phyloP scores from a whole-genome alignment of 176 grass and related monocot genomes.

The Musa acuminata region DNA sequence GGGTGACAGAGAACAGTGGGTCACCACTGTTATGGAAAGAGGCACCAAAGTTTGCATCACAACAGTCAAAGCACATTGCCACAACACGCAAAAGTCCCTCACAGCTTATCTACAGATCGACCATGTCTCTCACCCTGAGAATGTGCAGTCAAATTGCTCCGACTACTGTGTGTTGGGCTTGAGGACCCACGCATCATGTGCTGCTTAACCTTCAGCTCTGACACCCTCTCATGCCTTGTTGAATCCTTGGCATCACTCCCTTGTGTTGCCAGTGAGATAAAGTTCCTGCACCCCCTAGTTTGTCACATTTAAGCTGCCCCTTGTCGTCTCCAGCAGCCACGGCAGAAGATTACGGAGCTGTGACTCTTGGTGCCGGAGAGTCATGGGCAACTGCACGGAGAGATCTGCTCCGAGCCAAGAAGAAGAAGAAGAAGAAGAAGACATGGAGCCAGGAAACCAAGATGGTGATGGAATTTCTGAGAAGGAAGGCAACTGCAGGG shows the following conservation, averaged over 20 bases:
- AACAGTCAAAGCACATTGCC: no score
- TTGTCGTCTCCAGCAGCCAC: background rate
- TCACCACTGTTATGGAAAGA: background rate
- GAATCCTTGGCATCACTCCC: background rate
- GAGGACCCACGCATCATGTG: background rate
- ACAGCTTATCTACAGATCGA: no score
- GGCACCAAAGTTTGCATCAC: no score
- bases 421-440: no score
- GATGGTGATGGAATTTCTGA: background rate
- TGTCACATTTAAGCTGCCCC: no score
- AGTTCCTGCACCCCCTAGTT: background rate
- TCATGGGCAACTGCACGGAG: slow-evolving; percentile 14
- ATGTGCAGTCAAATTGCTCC: no score
- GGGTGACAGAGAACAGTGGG: background rate
- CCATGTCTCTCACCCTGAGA: no score
- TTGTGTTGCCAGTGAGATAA: background rate
- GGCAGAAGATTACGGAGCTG: no score
- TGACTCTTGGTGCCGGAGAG: background rate
- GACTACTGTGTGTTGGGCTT: no score
- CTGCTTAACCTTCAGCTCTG: no score
- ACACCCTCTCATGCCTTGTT: background rate
- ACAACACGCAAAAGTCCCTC: no score
- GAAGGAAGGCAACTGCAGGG: slow-evolving; percentile 14
- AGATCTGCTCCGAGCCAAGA: background rate
- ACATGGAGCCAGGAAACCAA: background rate